Evolutionary conservation across 108 stramenopile genomes (phyloP).

Genomic region (Nitzschia sp.): DNA sequence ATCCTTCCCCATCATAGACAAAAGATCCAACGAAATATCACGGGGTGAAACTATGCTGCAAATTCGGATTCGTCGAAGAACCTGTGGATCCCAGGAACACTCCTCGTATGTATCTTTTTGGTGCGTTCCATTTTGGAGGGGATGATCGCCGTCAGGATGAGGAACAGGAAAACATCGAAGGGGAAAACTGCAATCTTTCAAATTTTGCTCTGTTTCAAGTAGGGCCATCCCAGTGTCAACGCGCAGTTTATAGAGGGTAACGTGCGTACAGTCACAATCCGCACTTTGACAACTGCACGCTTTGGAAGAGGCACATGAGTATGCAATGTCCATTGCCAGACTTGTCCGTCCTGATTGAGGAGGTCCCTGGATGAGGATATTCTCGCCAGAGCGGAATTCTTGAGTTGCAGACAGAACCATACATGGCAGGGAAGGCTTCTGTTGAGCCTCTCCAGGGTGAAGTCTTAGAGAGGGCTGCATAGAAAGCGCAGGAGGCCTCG

Average conservation of each 20-base stretch:
- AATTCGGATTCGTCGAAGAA: conserved; percentile 32
- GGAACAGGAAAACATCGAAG: background rate
- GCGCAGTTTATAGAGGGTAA: background rate
- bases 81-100: conserved; percentile 19
- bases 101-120: conserved; percentile 2
- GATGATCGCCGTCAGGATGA: background rate
- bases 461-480: too few species aligned
- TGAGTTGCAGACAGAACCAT: too few species aligned
- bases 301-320: conserved; percentile 6
- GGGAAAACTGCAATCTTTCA: background rate
- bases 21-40: conserved; percentile 21
- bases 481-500: too few species aligned
- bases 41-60: conserved; percentile 12
- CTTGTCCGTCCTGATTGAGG: conserved; percentile 24
- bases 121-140: background rate
- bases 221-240: background rate
- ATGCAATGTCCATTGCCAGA: conserved; percentile 37
- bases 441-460: too few species aligned
- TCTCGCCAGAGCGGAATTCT: too few species aligned
- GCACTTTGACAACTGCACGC: conserved; percentile 9
- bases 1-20: conserved; percentile 13
- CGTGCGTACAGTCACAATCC: conserved; percentile 14
- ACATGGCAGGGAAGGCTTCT: too few species aligned
- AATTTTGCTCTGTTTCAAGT: background rate
- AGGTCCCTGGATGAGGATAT: conserved; percentile 27